These are phyloP conservation scores for Euryodendron excelsum DNA, from an alignment of 148 eudicot genomes.

Conservation along the genomic window DNA sequence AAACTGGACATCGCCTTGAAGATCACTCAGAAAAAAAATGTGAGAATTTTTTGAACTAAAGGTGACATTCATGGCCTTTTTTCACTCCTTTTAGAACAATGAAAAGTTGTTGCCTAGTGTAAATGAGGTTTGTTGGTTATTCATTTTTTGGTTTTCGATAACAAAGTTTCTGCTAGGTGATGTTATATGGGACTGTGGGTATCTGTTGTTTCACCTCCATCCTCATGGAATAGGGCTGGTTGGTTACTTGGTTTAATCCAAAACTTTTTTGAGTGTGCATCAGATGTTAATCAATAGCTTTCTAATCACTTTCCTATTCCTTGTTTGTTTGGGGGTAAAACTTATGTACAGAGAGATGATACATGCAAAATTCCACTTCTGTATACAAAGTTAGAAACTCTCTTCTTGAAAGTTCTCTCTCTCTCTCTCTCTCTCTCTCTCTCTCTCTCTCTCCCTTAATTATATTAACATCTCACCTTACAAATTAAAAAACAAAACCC, in stretches of 20 bases:
- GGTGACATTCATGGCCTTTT: slow-evolving; percentile 15
- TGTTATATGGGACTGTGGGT: background rate
- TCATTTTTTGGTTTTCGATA: slow-evolving; percentile 11
- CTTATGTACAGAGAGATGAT: background rate
- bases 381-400: background rate
- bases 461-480: background rate
- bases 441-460: no score
- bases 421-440: no score
- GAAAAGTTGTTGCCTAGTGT: background rate
- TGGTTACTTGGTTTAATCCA: background rate
- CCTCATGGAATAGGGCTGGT: background rate
- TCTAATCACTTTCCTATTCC: background rate
- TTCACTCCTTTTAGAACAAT: background rate
- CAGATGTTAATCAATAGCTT: background rate
- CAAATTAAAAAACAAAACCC: background rate
- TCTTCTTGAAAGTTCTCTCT: background rate
- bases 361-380: background rate
- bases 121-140: slow-evolving; percentile 10
- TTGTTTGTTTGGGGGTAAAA: background rate
- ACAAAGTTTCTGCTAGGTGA: slow-evolving; percentile 1
- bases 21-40: background rate
- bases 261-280: background rate
- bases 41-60: background rate
- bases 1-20: slow-evolving; percentile 56
- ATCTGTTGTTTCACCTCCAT: slow-evolving; percentile 6